Evolutionary conservation across 1,139 yeast genomes (phyloP), one percentile per base, ranked within the genome.

Genomic region (Sugiyamaella castrensis): DNA sequence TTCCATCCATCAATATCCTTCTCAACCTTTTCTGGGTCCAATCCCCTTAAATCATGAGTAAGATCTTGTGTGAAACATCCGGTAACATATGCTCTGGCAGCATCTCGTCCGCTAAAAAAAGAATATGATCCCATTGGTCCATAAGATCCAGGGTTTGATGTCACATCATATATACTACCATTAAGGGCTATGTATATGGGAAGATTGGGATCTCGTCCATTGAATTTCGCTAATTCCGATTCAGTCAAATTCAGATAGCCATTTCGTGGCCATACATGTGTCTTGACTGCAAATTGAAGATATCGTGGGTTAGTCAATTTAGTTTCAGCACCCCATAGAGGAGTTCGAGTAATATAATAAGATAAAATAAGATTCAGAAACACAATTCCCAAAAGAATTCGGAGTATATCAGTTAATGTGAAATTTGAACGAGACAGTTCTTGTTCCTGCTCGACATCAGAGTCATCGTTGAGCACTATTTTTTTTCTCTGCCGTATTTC

Each of bases 41-140:
- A 64, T 0, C 86, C 94, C 28, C 95, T 67, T 38, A 86, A 65
- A 63, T 87, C 95, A 62, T 80, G 77, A 0, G 91, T 86, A 58
- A 76, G 71, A 13, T 71, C 74, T 16, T 76, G 74, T 38, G 69
- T 65, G 56, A 87, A 79, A 60, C 95, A 87, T 4, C 94, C 94
- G 1, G 92, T 87, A 3, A 81, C 84, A 59, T 79, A 82, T 26
- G 88, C 88, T 41, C 95, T 69, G 0, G 92, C 84, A 39, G 81
- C 77, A 63, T 87, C 95, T 42, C 69, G 70, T 0, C 95, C 95
- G 24, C 82, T 75, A 60, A 87, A 78, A 47, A 74, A 69, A 4
- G 71, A 64, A 63, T 87, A 87, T 1, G 82, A 65, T 0, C 89
- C 89, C 1, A 73, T 70, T 0, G 86, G 84, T 0, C 88, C 88